Evolutionary conservation across 257 asterid genomes (phyloP), one percentile per base, ranked within the genome.

Genomic region (Pogostemon cablin): DNA sequence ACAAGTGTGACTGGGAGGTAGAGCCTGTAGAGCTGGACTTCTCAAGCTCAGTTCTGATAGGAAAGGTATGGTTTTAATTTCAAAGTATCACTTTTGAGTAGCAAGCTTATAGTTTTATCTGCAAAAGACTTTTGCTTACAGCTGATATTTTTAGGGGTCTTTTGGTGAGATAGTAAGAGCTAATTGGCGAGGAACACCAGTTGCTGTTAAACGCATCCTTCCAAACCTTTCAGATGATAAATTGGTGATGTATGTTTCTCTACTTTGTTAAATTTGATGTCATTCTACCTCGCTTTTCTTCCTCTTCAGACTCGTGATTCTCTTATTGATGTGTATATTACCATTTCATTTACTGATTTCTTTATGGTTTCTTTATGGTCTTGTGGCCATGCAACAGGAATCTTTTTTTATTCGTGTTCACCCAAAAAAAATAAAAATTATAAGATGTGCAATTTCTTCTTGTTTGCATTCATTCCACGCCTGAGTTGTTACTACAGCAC

Each of bases 1-100:
- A 95, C 9, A 95, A 89, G 85, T 95, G 98, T 67, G 99, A 95
- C 81, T 95, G 99, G 99, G 99, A 95, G 81, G 80, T 95, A 76
- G 96, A 95, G 73, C 98, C 96, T 52, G 2, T 73, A 62, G 99
- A 95, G 85, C 86, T 95, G 78, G 97, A 91, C 86, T 95, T 95
- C 75, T 82, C 97, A 63, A 79, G 75, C 73, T 81, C 98, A 3
- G 58, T 74, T 67, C 80, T 84, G 44, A 90, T 91, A 35, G 99
- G 99, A 50, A 95, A 95, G 98, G 98, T 91, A 9, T 71, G 89
- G 15, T 6, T 75, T 62, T 64, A 53, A 69, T 53, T 62, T 35
- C 42, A 3, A 17, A 74, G 34, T 72, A 54, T 38, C 39, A 72
- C 47, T 67, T 46, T 40, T 67, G 60, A 38, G 65, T 49, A 39